These are phyloP conservation scores for Ascocoryne sarcoides DNA, from an alignment of 2,329 filamentous ascomycete species.

Conservation along the genomic window DNA sequence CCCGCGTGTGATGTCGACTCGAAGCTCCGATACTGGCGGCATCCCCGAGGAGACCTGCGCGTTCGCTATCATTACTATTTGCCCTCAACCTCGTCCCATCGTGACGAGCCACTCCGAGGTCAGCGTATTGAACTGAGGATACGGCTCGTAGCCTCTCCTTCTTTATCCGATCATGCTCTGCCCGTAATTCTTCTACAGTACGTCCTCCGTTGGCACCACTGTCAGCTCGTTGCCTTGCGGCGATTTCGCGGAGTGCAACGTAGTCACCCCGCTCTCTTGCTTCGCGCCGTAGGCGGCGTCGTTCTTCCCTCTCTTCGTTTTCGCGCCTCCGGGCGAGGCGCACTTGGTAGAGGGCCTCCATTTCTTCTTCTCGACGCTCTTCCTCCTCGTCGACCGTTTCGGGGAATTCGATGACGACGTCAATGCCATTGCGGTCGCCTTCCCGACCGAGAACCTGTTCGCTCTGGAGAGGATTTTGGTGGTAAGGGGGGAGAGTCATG, in stretches of 20 bases:
- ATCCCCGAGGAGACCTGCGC: conserved; percentile 61
- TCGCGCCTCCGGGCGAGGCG: conserved; percentile 68
- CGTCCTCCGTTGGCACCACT: conserved; percentile 27
- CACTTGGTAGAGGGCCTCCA: conserved; percentile 89
- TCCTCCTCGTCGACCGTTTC: conserved; percentile 66
- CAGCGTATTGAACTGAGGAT: conserved; percentile 68
- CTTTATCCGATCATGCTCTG: conserved; percentile 47
- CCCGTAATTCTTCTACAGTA: conserved; percentile 51
- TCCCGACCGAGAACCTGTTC: conserved; percentile 82
- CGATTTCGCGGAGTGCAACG: conserved; percentile 58
- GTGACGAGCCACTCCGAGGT: conserved; percentile 65
- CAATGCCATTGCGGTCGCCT: conserved; percentile 85
- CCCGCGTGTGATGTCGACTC: conserved; percentile 35
- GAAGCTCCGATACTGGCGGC: conserved; percentile 43
- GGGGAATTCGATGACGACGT: conserved; percentile 80
- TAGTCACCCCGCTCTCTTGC: conserved; percentile 64
- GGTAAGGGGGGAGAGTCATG: conserved; percentile 86
- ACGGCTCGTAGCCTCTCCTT: conserved; percentile 57
- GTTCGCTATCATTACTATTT: conserved; percentile 65
- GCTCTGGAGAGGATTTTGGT: conserved; percentile 58
- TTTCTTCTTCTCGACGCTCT: conserved; percentile 79
- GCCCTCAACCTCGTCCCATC: conserved; percentile 69
- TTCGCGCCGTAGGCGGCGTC: conserved; percentile 60
- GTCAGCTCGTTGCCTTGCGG: conserved; percentile 42
- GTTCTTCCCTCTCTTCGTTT: conserved; percentile 66